Base-by-base conservation (phyloP, 306 rosid species). In the Vachellia pachyceras region DNA sequence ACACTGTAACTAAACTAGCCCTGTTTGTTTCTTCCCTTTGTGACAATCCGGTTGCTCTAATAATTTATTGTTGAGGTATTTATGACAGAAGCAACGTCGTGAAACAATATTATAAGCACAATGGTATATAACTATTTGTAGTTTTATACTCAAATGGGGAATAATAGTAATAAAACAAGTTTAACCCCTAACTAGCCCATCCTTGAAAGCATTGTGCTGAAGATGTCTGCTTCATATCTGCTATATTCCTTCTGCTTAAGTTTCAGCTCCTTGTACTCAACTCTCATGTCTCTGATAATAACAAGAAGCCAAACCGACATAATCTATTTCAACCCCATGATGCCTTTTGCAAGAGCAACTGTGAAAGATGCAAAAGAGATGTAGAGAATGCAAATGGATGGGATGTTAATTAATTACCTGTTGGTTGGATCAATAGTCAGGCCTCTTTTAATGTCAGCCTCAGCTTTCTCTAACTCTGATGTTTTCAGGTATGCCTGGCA, bases 201-300 rank as follows among this genome's bases (percentile, higher is more conserved):
- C 82, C 29, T 91, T 73, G 97, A 86, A 73, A 91, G 69, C 94
- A 90, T 91, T 44, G 90, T 84, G 84, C 91, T 67, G 84, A 88
- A 91, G 58, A 90, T 76, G 82, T 79, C 83, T 2, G 89, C 85
- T 81, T 91, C 88, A 76, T 79, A 57, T 85, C 58, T 85, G 20
- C 6, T 65, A 77, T 89, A 86, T 65, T 88, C 91, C 85, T 76
- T 91, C 77, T 88, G 90, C 85, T 83, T 84, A 22, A 71, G 66
- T 72, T 86, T 89, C 39, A 91, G 83, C 83, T 86, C 92, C 72
- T 83, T 86, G 84, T 85, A 83, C 83, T 79, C 91, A 36, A 73
- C 49, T 78, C 83, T 89, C 82, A 88, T 80, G 40, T 91, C 94
- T 74, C 97, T 91, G 86, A 33, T 12, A 67, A 29, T 29, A 29